These are phyloP conservation scores for Epithele typhae DNA, from an alignment of 768 basidiomycete species.

Conservation along the genomic window DNA sequence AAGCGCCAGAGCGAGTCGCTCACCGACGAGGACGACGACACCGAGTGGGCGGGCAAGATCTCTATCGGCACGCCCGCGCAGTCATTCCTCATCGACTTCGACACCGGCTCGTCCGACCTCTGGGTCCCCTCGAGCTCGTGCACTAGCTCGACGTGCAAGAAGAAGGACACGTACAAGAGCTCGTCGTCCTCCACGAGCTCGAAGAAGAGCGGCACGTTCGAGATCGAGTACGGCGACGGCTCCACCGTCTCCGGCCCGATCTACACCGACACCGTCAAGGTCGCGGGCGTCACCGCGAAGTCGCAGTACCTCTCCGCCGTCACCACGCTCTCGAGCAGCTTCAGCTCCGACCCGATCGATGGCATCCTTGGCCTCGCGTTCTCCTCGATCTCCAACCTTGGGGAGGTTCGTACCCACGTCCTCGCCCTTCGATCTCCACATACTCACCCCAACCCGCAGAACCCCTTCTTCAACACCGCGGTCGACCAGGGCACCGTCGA, in stretches of 20 bases:
- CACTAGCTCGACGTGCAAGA: slow-evolving; percentile 8
- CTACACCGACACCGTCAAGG: slow-evolving; percentile 15
- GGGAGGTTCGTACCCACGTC: slow-evolving; percentile 28
- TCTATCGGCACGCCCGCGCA: slow-evolving; percentile 27
- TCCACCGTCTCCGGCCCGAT: no score
- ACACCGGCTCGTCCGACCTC: no score
- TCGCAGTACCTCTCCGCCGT: slow-evolving; percentile 42
- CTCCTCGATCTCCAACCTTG: slow-evolving; percentile 14
- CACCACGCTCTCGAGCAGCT: no score
- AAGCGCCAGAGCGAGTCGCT: slow-evolving; percentile 19
- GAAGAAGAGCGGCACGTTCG: slow-evolving; percentile 16
- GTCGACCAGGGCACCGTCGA: slow-evolving; percentile 31
- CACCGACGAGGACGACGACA: slow-evolving; percentile 18
- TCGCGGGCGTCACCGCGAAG: slow-evolving; percentile 26
- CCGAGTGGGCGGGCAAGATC: slow-evolving; percentile 33
- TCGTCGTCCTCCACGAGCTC: slow-evolving; percentile 10
- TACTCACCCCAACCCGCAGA: no score
- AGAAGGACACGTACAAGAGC: slow-evolving; percentile 9
- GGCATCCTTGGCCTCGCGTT: slow-evolving; percentile 36
- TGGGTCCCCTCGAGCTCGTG: no score
- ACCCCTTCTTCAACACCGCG: no score
- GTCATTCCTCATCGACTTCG: no score
- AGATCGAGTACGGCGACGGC: no score
- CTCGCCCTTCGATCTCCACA: no score
- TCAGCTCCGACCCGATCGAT: no score